Conservation (phyloP, 306 rosid genomes). For the Castanea crenata region DNA sequence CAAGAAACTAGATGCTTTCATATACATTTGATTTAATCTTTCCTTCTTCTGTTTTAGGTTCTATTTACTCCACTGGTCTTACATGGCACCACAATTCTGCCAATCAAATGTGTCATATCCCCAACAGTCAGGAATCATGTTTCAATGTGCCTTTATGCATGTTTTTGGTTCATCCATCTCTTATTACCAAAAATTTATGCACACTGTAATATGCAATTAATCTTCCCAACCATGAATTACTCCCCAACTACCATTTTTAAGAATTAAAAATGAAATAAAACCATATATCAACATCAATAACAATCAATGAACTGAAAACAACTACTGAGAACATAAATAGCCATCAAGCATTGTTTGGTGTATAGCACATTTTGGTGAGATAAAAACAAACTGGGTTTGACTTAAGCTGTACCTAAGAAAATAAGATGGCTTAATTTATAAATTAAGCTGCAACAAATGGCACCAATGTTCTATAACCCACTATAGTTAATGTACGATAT, state of each 20-base stretch:
- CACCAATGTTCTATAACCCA: not conserved
- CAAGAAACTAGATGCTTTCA: not conserved
- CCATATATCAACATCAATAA: not conserved
- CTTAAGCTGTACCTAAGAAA: no score
- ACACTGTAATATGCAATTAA: not conserved
- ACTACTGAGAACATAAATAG: not conserved
- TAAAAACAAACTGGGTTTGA: no score
- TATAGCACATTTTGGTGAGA: no score
- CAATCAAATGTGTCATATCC: not conserved
- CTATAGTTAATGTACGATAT: not conserved
- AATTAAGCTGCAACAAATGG: not conserved
- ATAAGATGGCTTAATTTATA: no score
- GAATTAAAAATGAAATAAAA: not conserved
- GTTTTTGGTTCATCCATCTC: constrained; percentile 3
- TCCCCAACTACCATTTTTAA: not conserved
- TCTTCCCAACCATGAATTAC: not conserved
- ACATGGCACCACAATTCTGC: not conserved
- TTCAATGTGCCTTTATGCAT: constrained; percentile 7
- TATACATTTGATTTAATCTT: constrained; percentile 18
- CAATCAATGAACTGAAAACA: not conserved
- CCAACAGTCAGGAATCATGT: not conserved
- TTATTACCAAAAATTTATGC: constrained; percentile 7
- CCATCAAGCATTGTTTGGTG: not conserved
- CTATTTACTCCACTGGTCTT: not conserved
- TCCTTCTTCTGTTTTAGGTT: constrained; percentile 3